These are phyloP conservation scores for Cordyceps javanica DNA, from an alignment of 2,329 filamentous ascomycete genomes.

Conservation along the genomic window DNA sequence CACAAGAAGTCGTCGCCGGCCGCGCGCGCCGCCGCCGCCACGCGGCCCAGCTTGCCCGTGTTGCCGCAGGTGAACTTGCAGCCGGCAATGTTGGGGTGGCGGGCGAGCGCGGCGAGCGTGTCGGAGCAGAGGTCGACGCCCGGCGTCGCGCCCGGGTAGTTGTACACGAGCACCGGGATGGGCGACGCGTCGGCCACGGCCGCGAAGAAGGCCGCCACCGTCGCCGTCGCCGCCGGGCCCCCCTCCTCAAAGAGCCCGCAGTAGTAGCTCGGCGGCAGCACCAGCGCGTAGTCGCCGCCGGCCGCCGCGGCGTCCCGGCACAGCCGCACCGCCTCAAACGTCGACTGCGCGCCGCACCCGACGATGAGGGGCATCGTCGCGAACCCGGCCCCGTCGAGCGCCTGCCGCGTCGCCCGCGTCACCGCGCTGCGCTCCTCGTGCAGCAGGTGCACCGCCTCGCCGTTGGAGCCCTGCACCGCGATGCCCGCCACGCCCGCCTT, in stretches of 20 bases:
- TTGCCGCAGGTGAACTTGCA: constrained; percentile 67
- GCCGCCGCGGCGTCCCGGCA: constrained; percentile 62
- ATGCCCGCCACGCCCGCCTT: constrained; percentile 67
- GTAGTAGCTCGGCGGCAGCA: constrained; percentile 74
- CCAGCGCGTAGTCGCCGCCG: constrained; percentile 69
- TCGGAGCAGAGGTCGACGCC: constrained; percentile 61
- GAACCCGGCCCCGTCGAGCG: constrained; percentile 60
- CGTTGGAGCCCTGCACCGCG: constrained; percentile 74
- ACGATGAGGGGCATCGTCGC: constrained; percentile 65
- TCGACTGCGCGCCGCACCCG: constrained; percentile 68
- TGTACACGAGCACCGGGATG: constrained; percentile 63
- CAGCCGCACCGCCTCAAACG: constrained; percentile 63
- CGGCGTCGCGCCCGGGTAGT: constrained; percentile 59
- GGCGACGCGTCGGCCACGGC: constrained; percentile 56
- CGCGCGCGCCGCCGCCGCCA: constrained; percentile 39
- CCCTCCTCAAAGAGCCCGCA: constrained; percentile 59
- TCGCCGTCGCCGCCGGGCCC: constrained; percentile 37
- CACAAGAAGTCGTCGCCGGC: constrained; percentile 59
- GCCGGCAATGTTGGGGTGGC: constrained; percentile 61
- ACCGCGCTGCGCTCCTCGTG: constrained; percentile 63
- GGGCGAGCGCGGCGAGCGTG: constrained; percentile 49
- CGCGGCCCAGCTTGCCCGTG: constrained; percentile 62
- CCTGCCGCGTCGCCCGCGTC: constrained; percentile 62
- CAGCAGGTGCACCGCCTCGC: constrained; percentile 73
- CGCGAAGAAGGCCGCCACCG: constrained; percentile 60